These are phyloP conservation scores for Dothideomycetidae sp. DNA, from an alignment of 2,329 filamentous ascomycete genomes.

Conservation along the genomic window DNA sequence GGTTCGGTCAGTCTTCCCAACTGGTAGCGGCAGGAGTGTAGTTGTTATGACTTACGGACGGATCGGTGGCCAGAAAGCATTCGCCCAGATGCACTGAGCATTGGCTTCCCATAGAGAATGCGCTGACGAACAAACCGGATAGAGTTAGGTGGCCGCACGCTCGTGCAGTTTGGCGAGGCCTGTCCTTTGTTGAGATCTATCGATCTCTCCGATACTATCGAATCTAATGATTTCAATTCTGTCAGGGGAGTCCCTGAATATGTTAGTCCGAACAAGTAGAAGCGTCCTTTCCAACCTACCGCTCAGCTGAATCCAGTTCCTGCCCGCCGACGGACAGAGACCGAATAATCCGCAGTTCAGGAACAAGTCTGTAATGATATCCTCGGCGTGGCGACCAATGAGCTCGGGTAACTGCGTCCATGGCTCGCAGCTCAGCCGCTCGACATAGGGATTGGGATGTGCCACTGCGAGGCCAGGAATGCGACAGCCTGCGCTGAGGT, in stretches of 20 bases:
- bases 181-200: slow-evolving; percentile 17
- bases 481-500: slow-evolving; percentile 26
- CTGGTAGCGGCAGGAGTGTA: no score
- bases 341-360: slow-evolving; percentile 65
- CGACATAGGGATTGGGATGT: slow-evolving; percentile 56
- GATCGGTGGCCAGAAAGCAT: slow-evolving; percentile 64
- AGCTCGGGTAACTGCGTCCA: slow-evolving; percentile 66
- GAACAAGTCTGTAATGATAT: slow-evolving; percentile 63
- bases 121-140: slow-evolving; percentile 68
- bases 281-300: slow-evolving; percentile 42
- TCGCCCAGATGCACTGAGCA: slow-evolving; percentile 51
- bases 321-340: slow-evolving; percentile 42
- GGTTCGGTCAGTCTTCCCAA: slow-evolving; percentile 8
- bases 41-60: slow-evolving; percentile 64
- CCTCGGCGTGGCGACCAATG: slow-evolving; percentile 60
- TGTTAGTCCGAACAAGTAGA: no score
- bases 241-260: slow-evolving; percentile 40
- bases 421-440: slow-evolving; percentile 49
- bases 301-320: slow-evolving; percentile 65
- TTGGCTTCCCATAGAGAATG: slow-evolving; percentile 71
- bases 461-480: slow-evolving; percentile 53
- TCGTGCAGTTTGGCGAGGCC: not conserved
- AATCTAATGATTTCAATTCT: slow-evolving; percentile 23
- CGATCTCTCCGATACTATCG: not conserved
- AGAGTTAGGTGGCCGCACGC: slow-evolving; percentile 31